Conservation (phyloP, 768 basidiomycete genomes). For the Sporobolomyces roseus region DNA sequence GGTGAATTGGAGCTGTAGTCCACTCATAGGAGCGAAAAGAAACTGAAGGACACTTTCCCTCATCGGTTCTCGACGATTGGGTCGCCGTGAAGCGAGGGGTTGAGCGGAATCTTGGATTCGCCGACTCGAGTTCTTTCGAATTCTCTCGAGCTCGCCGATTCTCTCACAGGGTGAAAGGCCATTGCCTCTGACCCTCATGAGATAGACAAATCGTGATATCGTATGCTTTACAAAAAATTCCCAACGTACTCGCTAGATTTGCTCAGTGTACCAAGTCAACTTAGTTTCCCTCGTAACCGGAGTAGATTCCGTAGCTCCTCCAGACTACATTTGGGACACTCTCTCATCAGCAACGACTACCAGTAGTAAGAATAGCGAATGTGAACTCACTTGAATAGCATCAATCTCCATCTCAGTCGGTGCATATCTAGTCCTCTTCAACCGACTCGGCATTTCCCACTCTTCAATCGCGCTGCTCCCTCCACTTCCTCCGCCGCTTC, state of each 20-base stretch:
- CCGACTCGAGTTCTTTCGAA: too few species aligned
- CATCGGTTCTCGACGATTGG: too few species aligned
- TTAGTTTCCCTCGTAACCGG: slow-evolving; percentile 17
- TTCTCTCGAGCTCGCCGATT: too few species aligned
- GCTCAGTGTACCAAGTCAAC: slow-evolving; percentile 31
- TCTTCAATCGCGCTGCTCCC: slow-evolving; percentile 16
- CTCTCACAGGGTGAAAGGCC: too few species aligned
- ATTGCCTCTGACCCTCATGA: too few species aligned
- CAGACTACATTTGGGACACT: slow-evolving; percentile 8
- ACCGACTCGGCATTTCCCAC: slow-evolving; percentile 25
- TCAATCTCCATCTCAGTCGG: slow-evolving; percentile 25
- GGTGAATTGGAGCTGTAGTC: slow-evolving; percentile 6
- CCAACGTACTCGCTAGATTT: too few species aligned
- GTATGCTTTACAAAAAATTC: too few species aligned
- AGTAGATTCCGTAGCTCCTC: slow-evolving; percentile 24
- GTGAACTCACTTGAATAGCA: slow-evolving; percentile 26
- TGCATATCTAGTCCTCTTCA: slow-evolving; percentile 18
- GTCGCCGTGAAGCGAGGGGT: too few species aligned
- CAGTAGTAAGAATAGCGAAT: fast-evolving
- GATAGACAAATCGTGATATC: too few species aligned
- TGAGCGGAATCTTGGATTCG: too few species aligned
- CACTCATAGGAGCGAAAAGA: too few species aligned
- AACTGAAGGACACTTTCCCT: too few species aligned
- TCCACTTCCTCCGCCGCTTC: background rate
- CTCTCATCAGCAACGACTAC: background rate